These are phyloP conservation scores for Globisporangium lucens DNA, from an alignment of 352 stramenopile species.

Conservation along the genomic window DNA sequence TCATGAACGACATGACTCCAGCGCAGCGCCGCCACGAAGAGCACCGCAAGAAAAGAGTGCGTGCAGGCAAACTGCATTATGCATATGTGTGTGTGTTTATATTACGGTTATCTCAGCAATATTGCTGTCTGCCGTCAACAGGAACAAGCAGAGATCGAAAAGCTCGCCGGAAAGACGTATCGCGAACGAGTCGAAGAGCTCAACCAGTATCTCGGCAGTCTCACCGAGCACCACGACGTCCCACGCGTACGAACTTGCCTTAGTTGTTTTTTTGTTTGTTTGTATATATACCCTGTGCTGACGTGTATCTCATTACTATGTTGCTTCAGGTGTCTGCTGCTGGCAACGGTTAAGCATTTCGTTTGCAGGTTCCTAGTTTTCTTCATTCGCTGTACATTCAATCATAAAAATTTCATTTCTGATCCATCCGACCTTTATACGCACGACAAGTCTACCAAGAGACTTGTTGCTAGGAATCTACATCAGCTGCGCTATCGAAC, in stretches of 20 bases:
- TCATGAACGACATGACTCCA: constrained; percentile 58
- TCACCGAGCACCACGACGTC: constrained; percentile 98
- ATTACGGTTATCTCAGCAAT: not conserved
- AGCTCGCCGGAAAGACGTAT: constrained; percentile 86
- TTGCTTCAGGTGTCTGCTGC: constrained; percentile 71
- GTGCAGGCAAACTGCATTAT: constrained; percentile 14
- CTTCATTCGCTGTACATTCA: constrained; percentile 5
- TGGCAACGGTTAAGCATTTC: constrained; percentile 78
- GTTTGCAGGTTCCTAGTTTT: not conserved
- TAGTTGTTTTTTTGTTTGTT: not conserved
- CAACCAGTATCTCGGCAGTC: constrained; percentile 93
- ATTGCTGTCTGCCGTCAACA: constrained; percentile 18
- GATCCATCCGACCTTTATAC: constrained; percentile 7
- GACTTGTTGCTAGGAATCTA: not conserved
- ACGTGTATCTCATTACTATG: not conserved
- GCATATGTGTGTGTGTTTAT: not conserved
- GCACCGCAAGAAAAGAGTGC: constrained; percentile 75
- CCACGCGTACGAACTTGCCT: constrained; percentile 74
- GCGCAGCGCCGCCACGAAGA: constrained; percentile 77
- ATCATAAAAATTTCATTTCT: constrained; percentile 9
- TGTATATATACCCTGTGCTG: not conserved
- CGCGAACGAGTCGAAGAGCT: constrained; percentile 95
- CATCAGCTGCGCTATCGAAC: not conserved
- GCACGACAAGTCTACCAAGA: not conserved
- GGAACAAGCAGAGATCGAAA: constrained; percentile 87